Percentiles rank a stretch among this genome's conserved stretches.
These are phyloP conservation scores for Venturia asperata DNA, from an alignment of 2,329 filamentous ascomycete species.

Conservation along the genomic window DNA sequence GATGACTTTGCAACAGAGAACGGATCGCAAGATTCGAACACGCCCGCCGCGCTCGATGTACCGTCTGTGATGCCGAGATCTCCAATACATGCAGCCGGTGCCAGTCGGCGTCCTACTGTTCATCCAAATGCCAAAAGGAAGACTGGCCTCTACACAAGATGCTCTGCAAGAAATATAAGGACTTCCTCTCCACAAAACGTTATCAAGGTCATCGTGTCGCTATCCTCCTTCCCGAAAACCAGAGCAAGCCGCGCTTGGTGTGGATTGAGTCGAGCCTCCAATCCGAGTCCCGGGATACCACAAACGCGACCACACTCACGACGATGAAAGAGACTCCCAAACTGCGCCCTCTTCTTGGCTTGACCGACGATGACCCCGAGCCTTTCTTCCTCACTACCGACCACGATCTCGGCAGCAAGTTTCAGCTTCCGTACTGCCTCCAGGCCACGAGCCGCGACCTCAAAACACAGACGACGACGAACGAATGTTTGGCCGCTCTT, in stretches of 20 bases:
- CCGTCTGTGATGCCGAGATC: background rate
- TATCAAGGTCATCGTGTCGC: background rate
- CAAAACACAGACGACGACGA: background rate
- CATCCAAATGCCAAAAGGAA: conserved; percentile 23
- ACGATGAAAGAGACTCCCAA: background rate
- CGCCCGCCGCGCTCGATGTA: background rate
- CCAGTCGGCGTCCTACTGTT: conserved; percentile 23
- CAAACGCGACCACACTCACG: background rate
- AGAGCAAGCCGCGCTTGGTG: background rate
- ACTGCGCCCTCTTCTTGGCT: background rate
- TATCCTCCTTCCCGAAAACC: background rate
- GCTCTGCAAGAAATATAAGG: conserved; percentile 23
- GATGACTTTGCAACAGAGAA: background rate
- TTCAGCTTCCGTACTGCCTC: background rate
- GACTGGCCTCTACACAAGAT: conserved; percentile 26
- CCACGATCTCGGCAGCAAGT: background rate
- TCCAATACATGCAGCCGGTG: conserved; percentile 20
- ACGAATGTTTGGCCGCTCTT: background rate
- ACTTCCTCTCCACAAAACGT: conserved; percentile 1
- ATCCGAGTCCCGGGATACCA: background rate
- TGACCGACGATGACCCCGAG: background rate
- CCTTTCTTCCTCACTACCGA: background rate
- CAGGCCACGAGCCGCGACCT: background rate
- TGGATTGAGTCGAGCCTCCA: background rate
- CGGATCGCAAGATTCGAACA: background rate